Evolutionary conservation across 768 basidiomycete genomes (phyloP), one percentile per base, ranked within the genome.

Genomic region (Suillus subalutaceus): DNA sequence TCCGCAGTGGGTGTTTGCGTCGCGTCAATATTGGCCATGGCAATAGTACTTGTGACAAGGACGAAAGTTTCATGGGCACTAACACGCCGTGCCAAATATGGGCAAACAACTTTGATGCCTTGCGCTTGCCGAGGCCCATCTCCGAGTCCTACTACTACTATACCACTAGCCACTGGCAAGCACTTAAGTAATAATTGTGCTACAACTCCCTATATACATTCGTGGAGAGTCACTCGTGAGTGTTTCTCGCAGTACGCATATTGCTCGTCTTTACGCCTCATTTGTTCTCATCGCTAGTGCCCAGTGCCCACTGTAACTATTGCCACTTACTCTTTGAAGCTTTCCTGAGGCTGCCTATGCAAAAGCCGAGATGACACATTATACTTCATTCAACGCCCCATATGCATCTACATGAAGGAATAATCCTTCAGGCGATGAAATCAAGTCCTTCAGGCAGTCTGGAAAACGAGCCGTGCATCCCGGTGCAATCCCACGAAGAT

Each of bases 1-100:
- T 40, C 68, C 72, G 60, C 71, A 73, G 53, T 71, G 40, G 78
- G 68, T 12, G 81, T 77, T 69, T 81, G 81, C 64, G 81, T 82
- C 62, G 80, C 70, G 74, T 85, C 84, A 66, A 79, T 78, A 81
- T 87, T 85, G 72, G 86, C 78, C 87, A 88, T 86, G 68, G 63
- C 66, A 71, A 72, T 60, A 70, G 67, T 65, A 60, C 63, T 50
- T 65, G 67, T 53, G 66, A 50, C 63, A 53, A 66, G 65, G 57
- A 60, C 64, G 67, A 69, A 77, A 75, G 66, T 74, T 75, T 77
- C 67, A 58, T 63, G 67, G 56, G 40, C 69, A 52, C 44, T 56
- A 53, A 55, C 59, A 16, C 18, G 1, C 43, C n/a, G 43, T 30
- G 43, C 26, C 69, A 78, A 77, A 77, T 70, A 77, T 70, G 66